A percentile compares a stretch with the other conserved stretches of the same genome.
These are phyloP conservation scores for Raffaelea deltoideospora DNA, from an alignment of 2,329 filamentous ascomycete species.

Conservation along the genomic window DNA sequence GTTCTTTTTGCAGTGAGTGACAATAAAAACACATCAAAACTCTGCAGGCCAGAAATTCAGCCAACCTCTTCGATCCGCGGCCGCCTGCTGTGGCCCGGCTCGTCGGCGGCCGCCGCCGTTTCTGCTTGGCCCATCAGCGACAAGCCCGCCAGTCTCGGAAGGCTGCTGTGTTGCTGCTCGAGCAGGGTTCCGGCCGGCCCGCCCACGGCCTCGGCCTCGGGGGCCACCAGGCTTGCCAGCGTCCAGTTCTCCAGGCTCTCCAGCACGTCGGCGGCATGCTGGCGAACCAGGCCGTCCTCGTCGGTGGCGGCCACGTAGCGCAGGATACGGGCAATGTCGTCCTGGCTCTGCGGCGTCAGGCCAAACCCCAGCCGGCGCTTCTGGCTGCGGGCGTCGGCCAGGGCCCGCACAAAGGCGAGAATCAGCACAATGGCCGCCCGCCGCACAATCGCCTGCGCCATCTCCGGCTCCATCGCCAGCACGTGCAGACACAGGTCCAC, in stretches of 20 bases:
- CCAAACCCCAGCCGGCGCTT: conserved; percentile 35
- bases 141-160: conserved; percentile 26
- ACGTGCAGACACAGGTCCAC: conserved; percentile 50
- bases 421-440: conserved; percentile 51
- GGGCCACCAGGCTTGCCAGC: conserved; percentile 18
- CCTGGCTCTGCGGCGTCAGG: conserved; percentile 36
- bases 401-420: conserved; percentile 42
- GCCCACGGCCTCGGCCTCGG: neutral
- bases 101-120: too few species aligned
- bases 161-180: neutral
- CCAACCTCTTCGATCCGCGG: conserved; percentile 10
- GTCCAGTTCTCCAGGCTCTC: conserved; percentile 52
- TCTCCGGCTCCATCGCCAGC: conserved; percentile 43
- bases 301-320: conserved; percentile 51
- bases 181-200: too few species aligned
- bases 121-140: too few species aligned
- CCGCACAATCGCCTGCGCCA: conserved; percentile 48
- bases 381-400: conserved; percentile 36
- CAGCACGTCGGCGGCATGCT: conserved; percentile 51
- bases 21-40: too few species aligned
- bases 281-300: conserved; percentile 50
- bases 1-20: too few species aligned
- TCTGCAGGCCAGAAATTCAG: too few species aligned
- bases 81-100: conserved; percentile 1
- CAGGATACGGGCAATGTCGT: conserved; percentile 47